Conservation (phyloP, 441 rosid species). For the Euphorbia corollata region DNA sequence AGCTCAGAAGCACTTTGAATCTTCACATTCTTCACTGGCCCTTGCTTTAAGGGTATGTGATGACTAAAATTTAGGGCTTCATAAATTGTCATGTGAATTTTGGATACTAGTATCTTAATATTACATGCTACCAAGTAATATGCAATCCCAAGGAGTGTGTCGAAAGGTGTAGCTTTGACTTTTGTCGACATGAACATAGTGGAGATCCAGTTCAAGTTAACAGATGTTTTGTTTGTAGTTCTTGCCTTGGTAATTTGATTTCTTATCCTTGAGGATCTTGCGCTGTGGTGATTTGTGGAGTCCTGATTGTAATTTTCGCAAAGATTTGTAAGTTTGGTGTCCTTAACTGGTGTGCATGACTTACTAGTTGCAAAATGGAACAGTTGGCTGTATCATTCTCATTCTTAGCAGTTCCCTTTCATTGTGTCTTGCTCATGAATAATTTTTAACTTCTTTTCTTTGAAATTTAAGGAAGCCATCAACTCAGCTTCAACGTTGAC, state of each 20-base stretch:
- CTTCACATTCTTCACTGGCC: slow-evolving; percentile 53
- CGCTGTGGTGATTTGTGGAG: neutral
- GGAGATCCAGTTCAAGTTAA: neutral
- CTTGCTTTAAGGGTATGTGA: slow-evolving; percentile 48
- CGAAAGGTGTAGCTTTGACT: neutral
- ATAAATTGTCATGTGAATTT: neutral
- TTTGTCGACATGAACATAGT: neutral
- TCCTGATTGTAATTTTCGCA: neutral
- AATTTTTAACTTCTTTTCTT: neutral
- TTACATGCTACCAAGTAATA: neutral
- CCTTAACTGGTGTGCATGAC: neutral
- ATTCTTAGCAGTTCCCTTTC: neutral
- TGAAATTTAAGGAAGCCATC: slow-evolving; percentile 49
- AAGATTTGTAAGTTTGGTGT: neutral
- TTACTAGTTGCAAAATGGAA: neutral
- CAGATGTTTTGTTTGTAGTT: neutral
- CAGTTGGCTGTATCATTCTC: neutral
- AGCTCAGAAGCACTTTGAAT: slow-evolving; percentile 64
- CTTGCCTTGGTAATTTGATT: neutral
- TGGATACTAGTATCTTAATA: neutral
- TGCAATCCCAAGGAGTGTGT: neutral
- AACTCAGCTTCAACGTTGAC: slow-evolving; percentile 56
- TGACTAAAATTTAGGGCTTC: neutral
- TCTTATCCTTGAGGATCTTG: neutral
- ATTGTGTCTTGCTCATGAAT: neutral